Base-by-base conservation (phyloP, 1,139 yeast species). In the Candida sojae region DNA sequence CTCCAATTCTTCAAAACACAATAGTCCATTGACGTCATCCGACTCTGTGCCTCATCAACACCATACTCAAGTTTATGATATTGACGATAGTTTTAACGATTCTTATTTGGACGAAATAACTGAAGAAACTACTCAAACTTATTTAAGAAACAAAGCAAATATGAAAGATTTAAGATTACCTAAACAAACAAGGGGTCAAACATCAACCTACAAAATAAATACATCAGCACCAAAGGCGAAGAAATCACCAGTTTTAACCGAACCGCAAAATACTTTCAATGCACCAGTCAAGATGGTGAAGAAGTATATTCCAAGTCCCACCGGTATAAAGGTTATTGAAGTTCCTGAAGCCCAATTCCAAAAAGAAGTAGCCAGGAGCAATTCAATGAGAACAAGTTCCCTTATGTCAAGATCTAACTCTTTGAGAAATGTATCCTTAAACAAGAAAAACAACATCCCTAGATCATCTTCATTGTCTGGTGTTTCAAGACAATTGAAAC, bases 301-400 rank as follows among this genome's bases (percentile, higher is more conserved):
- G 50, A 73, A 72, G 45, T 76, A 75, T 55, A 68, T 76, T 39
- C 81, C 81, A 10, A 75, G 80, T 11, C 75, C 79, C 4, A 74
- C 68, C 33, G 81, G 81, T 30, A 74, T 76, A 53, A 72, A 74
- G 52, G 59, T 75, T n/a, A 63, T 76, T 17, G 80, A 76, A 52
- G 81, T 76, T 7, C 80, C 80, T 0, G 78, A 71, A 51, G 59
- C 64, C 8, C 62, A 63, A 42, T 59, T 71, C 48, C 64, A 71
- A 44, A 62, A 68, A 53, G 79, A 75, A 52, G 63, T 76, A 12
- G 70, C 72, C 1, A 58, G 80, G 42, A 66, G 66, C 46, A 76
- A 76, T 55, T 72, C 78, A 6, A 66, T 75, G 45, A 62, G 79
- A 34, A 45, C 55, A 29, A 48, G 39, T 29, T 52, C 57, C 6